phyloP scores from a whole-genome alignment of 2,329 filamentous ascomycete genomes.

The Gnomoniopsis smithogilvyi region DNA sequence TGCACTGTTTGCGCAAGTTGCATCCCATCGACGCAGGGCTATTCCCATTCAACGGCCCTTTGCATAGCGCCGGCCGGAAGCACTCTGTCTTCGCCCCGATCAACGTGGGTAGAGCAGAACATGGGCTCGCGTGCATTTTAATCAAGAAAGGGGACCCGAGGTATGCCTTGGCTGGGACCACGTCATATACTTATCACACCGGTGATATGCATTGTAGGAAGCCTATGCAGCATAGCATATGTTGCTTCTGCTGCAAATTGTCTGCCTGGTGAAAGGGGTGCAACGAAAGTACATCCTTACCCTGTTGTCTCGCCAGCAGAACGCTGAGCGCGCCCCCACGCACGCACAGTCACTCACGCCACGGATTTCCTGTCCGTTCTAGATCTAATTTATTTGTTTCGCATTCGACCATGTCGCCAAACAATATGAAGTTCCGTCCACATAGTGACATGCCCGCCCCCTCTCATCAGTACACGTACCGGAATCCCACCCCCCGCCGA shows the following conservation, averaged over 20 bases:
- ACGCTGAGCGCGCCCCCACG: too few relatives aligned
- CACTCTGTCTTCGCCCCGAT: not conserved
- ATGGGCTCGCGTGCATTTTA: not conserved
- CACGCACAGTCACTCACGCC: too few relatives aligned
- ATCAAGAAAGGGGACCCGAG: too few relatives aligned
- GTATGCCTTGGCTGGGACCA: too few relatives aligned
- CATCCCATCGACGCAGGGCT: not conserved
- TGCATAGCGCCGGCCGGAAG: not conserved
- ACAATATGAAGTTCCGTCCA: too few relatives aligned
- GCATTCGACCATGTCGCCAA: too few relatives aligned
- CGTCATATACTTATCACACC: not conserved
- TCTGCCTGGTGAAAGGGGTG: too few relatives aligned
- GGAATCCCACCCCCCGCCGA: slow-evolving; percentile 25
- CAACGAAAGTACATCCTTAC: not conserved
- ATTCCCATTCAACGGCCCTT: not conserved
- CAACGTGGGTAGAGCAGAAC: not conserved
- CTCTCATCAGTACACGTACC: slow-evolving; percentile 27
- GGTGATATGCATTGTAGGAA: not conserved
- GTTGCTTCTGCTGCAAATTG: not conserved
- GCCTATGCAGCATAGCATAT: not conserved
- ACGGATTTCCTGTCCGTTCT: too few relatives aligned
- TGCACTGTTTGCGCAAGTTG: not conserved
- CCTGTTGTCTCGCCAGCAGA: too few relatives aligned
- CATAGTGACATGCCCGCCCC: not conserved
- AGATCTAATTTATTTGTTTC: too few relatives aligned